Conservation (phyloP, 1,284 basidiomycete genomes). For the Sporisorium exsertum region DNA sequence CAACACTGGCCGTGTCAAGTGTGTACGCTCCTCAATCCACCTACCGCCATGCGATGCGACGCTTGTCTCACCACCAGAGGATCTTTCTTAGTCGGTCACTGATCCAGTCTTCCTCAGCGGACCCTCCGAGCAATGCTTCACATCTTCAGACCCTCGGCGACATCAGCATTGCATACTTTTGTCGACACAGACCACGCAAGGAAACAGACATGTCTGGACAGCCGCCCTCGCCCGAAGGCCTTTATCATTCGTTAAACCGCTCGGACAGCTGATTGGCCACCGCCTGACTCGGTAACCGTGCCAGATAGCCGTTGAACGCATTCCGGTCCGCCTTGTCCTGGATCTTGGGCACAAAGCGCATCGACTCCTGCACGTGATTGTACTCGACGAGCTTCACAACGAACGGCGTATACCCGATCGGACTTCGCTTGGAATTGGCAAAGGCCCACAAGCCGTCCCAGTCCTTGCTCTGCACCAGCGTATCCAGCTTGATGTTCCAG, state of each 20-base stretch:
- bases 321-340: conserved; percentile 56
- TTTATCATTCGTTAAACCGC: conserved; percentile 26
- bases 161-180: neutral
- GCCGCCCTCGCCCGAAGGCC: neutral
- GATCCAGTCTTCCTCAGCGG: neutral
- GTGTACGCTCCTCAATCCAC: conserved; percentile 43
- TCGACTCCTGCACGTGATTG: conserved; percentile 55
- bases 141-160: neutral
- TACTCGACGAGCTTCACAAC: conserved; percentile 57
- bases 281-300: conserved; percentile 28
- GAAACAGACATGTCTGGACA: neutral
- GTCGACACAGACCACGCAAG: neutral
- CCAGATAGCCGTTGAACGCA: conserved; percentile 34
- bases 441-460: conserved; percentile 59
- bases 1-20: conserved; percentile 34
- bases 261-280: conserved; percentile 44
- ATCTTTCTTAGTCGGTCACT: conserved; percentile 26
- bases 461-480: conserved; percentile 51
- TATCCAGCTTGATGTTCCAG: conserved; percentile 57
- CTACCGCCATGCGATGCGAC: conserved; percentile 18
- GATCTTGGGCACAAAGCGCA: conserved; percentile 54
- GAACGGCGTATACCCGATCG: conserved; percentile 81
- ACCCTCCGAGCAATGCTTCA: neutral
- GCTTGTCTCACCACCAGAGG: conserved; percentile 35
- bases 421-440: conserved; percentile 76